These are phyloP conservation scores for Xylaria bambusicola DNA, from an alignment of 495 filamentous ascomycete species.

Conservation along the genomic window DNA sequence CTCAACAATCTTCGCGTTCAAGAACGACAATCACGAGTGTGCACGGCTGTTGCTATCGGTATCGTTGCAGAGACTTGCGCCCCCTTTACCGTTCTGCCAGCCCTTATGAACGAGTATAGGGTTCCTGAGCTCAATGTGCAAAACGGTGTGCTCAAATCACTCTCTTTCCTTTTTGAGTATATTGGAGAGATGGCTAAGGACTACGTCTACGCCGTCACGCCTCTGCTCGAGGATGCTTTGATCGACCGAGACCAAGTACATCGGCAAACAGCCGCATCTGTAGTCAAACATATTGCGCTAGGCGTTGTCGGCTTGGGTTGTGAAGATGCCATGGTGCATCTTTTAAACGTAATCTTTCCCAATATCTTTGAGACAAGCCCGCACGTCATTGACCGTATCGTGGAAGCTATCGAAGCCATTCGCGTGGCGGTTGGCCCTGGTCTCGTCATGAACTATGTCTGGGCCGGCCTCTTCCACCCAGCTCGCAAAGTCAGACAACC, in stretches of 20 bases:
- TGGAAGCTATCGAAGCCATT: slow-evolving; percentile 96
- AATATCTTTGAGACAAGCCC: slow-evolving; percentile 98
- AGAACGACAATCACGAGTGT: slow-evolving; percentile 96
- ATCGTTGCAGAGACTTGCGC: slow-evolving; percentile 99
- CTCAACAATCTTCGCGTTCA: slow-evolving; percentile 97
- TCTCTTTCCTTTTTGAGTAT: slow-evolving; percentile 98
- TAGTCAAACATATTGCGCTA: slow-evolving; percentile 96
- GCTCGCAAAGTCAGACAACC: slow-evolving; percentile 90
- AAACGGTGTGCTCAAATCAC: slow-evolving; percentile 95
- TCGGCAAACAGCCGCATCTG: slow-evolving; percentile 91
- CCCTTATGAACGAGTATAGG: slow-evolving; percentile 99
- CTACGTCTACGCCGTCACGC: slow-evolving; percentile 97
- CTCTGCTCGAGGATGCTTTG: slow-evolving; percentile 95
- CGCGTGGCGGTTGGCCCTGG: slow-evolving; percentile 91
- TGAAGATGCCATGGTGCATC: slow-evolving; percentile 97
- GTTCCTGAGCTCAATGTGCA: slow-evolving; percentile 98
- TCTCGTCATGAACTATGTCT: slow-evolving; percentile 92
- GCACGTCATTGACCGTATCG: slow-evolving; percentile 96
- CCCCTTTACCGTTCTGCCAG: slow-evolving; percentile 97
- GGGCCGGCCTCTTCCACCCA: slow-evolving; percentile 96
- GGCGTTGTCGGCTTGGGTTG: slow-evolving; percentile 96
- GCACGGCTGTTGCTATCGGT: slow-evolving; percentile 97
- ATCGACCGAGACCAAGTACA: slow-evolving; percentile 99
- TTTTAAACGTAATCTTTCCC: slow-evolving; percentile 92
- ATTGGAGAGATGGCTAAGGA: slow-evolving; percentile 99